A percentile compares a stretch with the other conserved stretches of the same genome.
Conservation (phyloP, 2,329 filamentous ascomycete genomes). For the Leptosphaerulina australis region DNA sequence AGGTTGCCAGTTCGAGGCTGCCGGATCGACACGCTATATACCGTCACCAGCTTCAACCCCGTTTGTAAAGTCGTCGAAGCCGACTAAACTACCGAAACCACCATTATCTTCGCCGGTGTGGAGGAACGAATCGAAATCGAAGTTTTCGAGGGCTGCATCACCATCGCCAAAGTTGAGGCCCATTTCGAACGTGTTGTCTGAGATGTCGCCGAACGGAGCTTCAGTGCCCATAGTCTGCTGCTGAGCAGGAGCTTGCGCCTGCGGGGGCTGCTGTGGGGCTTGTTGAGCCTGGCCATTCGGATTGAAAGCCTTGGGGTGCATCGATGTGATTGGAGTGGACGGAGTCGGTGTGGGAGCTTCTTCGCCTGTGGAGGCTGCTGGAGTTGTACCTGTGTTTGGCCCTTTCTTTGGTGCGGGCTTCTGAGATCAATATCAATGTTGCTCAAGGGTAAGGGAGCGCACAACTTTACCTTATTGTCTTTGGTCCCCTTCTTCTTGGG, state of each 20-base stretch:
- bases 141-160: conserved; percentile 69
- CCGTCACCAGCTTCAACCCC: conserved; percentile 41
- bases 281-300: conserved; percentile 41
- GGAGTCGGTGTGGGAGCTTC: conserved; percentile 57
- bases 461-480: conserved; percentile 69
- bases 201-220: conserved; percentile 50
- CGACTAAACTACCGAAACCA: conserved; percentile 43
- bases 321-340: conserved; percentile 56
- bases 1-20: not conserved
- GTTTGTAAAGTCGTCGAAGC: conserved; percentile 46
- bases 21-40: conserved; percentile 7
- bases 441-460: conserved; percentile 29
- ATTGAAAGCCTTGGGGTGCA: conserved; percentile 50
- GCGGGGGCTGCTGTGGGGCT: conserved; percentile 31
- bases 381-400: conserved; percentile 48
- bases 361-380: conserved; percentile 52
- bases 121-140: conserved; percentile 71
- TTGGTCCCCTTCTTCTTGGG: conserved; percentile 78
- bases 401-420: conserved; percentile 50
- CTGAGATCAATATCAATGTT: conserved; percentile 48
- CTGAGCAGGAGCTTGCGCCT: conserved; percentile 42
- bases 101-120: conserved; percentile 59
- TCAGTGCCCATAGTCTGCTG: conserved; percentile 46
- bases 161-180: conserved; percentile 55
- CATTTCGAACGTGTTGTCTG: conserved; percentile 49